Percentiles rank a stretch among this genome's conserved stretches.
These are phyloP conservation scores for Auriscalpium orientale DNA, from an alignment of 768 basidiomycete genomes.

Conservation along the genomic window DNA sequence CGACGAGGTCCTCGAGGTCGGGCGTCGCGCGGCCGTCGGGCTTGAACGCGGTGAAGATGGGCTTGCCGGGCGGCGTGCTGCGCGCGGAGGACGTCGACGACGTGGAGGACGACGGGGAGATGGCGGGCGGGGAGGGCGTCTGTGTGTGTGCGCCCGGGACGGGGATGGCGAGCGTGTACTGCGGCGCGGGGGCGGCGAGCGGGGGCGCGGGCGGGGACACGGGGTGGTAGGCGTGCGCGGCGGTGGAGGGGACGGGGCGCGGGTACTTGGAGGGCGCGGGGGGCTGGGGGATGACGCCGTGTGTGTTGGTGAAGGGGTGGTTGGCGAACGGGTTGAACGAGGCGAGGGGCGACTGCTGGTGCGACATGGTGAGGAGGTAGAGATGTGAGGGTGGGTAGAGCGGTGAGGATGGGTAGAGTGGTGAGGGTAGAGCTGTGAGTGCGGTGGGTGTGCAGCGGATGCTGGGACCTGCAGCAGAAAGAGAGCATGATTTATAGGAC, in stretches of 20 bases:
- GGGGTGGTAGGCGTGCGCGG: constrained; percentile 4
- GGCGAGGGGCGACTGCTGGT: constrained; percentile 20
- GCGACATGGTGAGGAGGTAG: constrained; percentile 17
- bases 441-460: constrained; percentile 2
- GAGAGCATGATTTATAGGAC: constrained; percentile 6
- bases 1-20: constrained; percentile 39
- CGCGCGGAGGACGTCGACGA: not conserved
- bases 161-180: constrained; percentile 2
- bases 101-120: constrained; percentile 3
- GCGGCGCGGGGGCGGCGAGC: constrained; percentile 2
- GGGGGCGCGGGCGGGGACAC: constrained; percentile 10
- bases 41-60: constrained; percentile 45
- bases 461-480: not conserved
- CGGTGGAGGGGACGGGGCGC: constrained; percentile 31
- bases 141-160: not conserved
- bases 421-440: not conserved
- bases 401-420: no score
- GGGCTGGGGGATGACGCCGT: constrained; percentile 29
- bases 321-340: constrained; percentile 53
- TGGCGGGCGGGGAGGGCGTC: constrained; percentile 2
- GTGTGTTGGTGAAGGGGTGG: constrained; percentile 48
- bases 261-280: constrained; percentile 43
- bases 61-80: not conserved
- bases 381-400: not conserved
- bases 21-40: constrained; percentile 45